A percentile compares a stretch with the other conserved stretches of the same genome.
Evolutionary conservation across 441 rosid genomes (phyloP).

Genomic region (Sinapis alba): DNA sequence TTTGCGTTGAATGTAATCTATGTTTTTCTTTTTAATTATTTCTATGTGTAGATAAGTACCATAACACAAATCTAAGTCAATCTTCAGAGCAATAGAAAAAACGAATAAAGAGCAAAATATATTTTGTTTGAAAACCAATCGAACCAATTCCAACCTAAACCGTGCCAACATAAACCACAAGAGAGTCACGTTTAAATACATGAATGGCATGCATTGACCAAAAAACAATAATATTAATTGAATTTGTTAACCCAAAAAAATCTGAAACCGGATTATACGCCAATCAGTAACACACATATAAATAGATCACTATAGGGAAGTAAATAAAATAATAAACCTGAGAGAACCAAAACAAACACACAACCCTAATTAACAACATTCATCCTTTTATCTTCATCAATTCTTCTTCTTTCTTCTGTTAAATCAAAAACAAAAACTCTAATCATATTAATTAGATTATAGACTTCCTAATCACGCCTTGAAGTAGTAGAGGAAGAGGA

Average conservation of each 20-base stretch:
- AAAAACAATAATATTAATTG: neutral
- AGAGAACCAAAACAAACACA: constrained; percentile 9
- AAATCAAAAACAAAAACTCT: constrained; percentile 9
- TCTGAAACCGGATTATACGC: constrained; percentile 26
- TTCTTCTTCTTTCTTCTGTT: constrained; percentile 13
- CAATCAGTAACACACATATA: constrained; percentile 17
- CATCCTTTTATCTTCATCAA: constrained; percentile 10
- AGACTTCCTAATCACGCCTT: neutral
- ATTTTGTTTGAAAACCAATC: neutral
- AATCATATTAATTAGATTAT: neutral
- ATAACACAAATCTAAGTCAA: neutral
- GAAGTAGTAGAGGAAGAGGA: neutral
- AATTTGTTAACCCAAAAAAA: neutral
- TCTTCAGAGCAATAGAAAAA: neutral
- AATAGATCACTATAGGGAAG: constrained; percentile 6
- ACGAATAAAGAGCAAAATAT: neutral
- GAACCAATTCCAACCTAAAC: constrained; percentile 27
- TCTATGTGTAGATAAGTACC: neutral
- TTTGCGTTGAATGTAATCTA: neutral
- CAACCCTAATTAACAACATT: constrained; percentile 18
- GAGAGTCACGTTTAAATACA: constrained; percentile 23
- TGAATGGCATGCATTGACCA: constrained; percentile 16
- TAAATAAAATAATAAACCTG: constrained; percentile 1
- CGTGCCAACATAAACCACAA: constrained; percentile 18
- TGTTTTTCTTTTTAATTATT: neutral